Evolutionary conservation across 208 protist species (phyloP).

Genomic region (Leishmania tropica): DNA sequence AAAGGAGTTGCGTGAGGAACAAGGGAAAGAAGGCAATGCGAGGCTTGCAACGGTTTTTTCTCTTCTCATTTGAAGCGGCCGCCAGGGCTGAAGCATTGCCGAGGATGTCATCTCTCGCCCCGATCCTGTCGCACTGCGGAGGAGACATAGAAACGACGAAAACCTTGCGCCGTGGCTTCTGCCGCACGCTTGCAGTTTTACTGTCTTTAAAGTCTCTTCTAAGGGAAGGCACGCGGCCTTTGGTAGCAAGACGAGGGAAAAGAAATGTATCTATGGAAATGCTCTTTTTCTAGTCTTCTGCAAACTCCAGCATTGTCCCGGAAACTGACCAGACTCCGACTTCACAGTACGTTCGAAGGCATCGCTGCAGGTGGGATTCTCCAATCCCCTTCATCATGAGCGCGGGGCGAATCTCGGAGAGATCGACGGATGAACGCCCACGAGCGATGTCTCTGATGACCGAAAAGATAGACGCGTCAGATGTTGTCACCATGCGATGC

Average conservation of each 20-base stretch:
- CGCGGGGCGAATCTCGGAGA: slow-evolving; percentile 71
- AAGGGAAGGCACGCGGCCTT: neutral
- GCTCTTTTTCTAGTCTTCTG: slow-evolving; percentile 36
- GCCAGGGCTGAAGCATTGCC: neutral
- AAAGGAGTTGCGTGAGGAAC: slow-evolving; percentile 6
- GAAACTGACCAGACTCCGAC: slow-evolving; percentile 82
- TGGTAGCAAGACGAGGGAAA: slow-evolving; percentile 1
- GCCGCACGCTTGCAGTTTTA: neutral
- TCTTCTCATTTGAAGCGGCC: neutral
- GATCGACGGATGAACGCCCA: slow-evolving; percentile 49
- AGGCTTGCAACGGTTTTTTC: neutral
- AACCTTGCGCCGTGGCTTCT: neutral
- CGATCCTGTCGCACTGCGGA: neutral
- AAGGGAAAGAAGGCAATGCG: neutral
- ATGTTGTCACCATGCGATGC: slow-evolving; percentile 64
- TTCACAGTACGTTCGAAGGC: slow-evolving; percentile 77
- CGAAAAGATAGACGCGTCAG: slow-evolving; percentile 82
- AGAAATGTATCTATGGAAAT: slow-evolving; percentile 14
- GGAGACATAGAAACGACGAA: neutral
- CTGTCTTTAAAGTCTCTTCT: neutral
- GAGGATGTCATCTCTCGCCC: neutral
- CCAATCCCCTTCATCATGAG: slow-evolving; percentile 84
- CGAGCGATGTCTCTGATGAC: slow-evolving; percentile 82
- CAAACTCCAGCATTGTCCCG: slow-evolving; percentile 77
- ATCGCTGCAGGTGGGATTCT: slow-evolving; percentile 80